A percentile compares a stretch with the other conserved stretches of the same genome.
These are phyloP conservation scores for Beta corolliflora DNA, from an alignment of 179 eudicot species.

Conservation along the genomic window DNA sequence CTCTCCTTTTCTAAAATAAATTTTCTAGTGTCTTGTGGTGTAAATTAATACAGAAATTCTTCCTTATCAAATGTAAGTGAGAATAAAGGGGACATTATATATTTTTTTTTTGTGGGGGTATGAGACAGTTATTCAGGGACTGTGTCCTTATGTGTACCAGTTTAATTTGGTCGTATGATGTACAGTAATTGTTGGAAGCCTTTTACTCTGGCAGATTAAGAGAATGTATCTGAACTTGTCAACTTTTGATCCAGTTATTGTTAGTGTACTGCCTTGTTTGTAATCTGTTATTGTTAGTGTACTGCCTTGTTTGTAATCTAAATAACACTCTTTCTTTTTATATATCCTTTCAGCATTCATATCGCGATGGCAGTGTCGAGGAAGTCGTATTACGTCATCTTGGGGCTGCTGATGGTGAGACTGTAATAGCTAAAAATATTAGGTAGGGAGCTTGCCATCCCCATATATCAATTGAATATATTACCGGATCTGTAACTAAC, in stretches of 20 bases:
- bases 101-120: background rate
- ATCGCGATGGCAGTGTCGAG: constrained; percentile 85
- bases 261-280: constrained; percentile 9
- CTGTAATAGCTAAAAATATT: constrained; percentile 76
- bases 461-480: background rate
- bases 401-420: constrained; percentile 81
- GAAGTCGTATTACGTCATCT: constrained; percentile 86
- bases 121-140: background rate
- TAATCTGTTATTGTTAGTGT: too few relatives aligned
- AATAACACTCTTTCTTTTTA: constrained; percentile 12
- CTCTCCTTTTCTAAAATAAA: background rate
- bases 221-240: constrained; percentile 3
- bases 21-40: background rate
- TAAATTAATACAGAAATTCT: background rate
- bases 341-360: constrained; percentile 68
- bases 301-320: constrained; percentile 9
- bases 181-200: background rate
- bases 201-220: background rate
- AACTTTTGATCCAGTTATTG: background rate
- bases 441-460: constrained; percentile 42
- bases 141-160: background rate
- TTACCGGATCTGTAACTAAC: constrained; percentile 16
- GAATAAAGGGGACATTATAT: too few relatives aligned
- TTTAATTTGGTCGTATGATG: background rate
- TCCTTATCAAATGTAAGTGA: background rate